Percentiles rank a stretch among this genome's conserved stretches.
Conservation (phyloP, 2,329 filamentous ascomycete species). For the Talaromyces sp. region DNA sequence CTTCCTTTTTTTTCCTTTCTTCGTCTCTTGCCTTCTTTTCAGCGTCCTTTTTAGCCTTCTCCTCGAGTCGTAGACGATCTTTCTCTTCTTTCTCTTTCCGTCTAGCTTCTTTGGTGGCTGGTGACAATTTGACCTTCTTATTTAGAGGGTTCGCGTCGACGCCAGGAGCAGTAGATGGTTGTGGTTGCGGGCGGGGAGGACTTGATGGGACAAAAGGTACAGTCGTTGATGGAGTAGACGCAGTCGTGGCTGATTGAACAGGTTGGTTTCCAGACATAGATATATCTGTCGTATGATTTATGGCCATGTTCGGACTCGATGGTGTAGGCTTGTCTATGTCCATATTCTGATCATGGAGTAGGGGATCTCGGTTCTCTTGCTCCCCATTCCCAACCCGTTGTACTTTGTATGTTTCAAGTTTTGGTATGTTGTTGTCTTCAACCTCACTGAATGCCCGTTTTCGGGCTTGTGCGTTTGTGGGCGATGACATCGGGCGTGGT, state of each 20-base stretch:
- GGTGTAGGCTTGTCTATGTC: conserved; percentile 6
- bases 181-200: neutral
- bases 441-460: conserved; percentile 19
- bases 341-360: neutral
- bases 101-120: conserved; percentile 11
- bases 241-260: neutral
- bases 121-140: conserved; percentile 16
- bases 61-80: conserved; percentile 31
- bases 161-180: neutral
- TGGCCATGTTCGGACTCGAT: neutral
- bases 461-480: neutral
- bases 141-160: neutral
- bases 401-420: neutral
- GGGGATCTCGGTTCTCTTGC: conserved; percentile 16
- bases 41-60: conserved; percentile 34
- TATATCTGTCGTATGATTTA: neutral
- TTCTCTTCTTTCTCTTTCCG: conserved; percentile 26
- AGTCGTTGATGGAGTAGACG: neutral
- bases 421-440: neutral
- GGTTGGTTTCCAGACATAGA: neutral
- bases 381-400: neutral
- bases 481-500: neutral
- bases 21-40: conserved; percentile 32
- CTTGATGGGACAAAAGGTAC: neutral
- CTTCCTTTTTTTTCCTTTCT: conserved; percentile 34